phyloP scores from a whole-genome alignment of 176 grass and related monocot genomes.

The Triticum urartu region DNA sequence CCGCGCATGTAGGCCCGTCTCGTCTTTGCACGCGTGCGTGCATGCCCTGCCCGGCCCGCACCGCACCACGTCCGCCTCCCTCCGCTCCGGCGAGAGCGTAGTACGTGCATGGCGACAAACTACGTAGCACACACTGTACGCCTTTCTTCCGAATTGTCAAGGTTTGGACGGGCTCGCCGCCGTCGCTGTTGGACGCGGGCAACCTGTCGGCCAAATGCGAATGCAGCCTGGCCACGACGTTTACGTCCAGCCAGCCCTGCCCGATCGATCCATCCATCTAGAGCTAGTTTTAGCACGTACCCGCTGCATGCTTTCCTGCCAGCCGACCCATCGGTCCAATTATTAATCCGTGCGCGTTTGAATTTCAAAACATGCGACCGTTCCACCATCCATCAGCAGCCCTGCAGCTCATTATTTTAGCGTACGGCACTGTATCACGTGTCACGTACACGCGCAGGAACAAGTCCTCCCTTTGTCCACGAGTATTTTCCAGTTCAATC shows the following conservation, averaged over 20 bases:
- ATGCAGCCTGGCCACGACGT: not conserved
- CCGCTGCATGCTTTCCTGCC: not conserved
- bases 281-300: not conserved
- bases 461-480: not conserved
- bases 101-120: not conserved
- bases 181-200: not conserved
- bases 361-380: not conserved
- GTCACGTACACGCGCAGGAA: not conserved
- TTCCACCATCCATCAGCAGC: too few species aligned
- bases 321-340: not conserved
- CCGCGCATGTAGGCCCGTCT: conserved; percentile 27
- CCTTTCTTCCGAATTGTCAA: not conserved
- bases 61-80: too few species aligned
- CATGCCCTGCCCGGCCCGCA: not conserved
- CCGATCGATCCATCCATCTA: not conserved
- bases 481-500: too few species aligned
- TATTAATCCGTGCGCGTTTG: not conserved
- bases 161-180: not conserved
- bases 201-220: not conserved
- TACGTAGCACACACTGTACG: too few species aligned
- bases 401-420: too few species aligned
- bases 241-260: not conserved
- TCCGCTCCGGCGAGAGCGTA: not conserved
- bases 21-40: not conserved
- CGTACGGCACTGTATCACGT: not conserved